Evolutionary conservation across 2,329 filamentous ascomycete species (phyloP), one percentile per base, ranked within the genome.

Genomic region (Gnomoniopsis sp.): DNA sequence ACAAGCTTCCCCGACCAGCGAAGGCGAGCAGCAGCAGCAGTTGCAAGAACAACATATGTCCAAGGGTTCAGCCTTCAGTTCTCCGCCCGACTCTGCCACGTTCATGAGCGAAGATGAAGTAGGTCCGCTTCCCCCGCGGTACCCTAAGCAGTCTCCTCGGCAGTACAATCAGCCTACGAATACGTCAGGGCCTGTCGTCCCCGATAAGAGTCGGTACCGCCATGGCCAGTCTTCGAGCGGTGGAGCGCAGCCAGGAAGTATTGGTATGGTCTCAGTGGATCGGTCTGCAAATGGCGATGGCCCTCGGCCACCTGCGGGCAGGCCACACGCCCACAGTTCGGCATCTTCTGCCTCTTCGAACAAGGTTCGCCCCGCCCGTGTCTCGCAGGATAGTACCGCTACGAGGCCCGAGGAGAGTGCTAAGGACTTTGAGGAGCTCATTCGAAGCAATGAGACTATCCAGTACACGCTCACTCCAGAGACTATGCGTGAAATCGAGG

Each of bases 381-480:
- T 77, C 3, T 87, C 85, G 0, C 84, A 88, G 63, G 85, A 88
- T 17, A 81, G 77, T 64, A 72, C 72, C 23, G 68, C 69, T 19
- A 78, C 68, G 58, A 77, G 75, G 6, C 74, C 77, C 7, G 83
- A 84, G 49, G 83, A 87, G 59, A 83, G 88, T 51, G 82, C 84
- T 11, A 84, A 82, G 49, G 86, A 89, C 65, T 88, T 95, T 67
- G 90, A 95, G 68, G 83, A 92, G 65, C 78, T 93, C 53, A 93
- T 95, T 62, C 85, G 90, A 58, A 92, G 90, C 70, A 88, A 91
- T 65, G 85, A 92, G 69, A 93, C 90, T 1, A 87, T 93, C 47
- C 90, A 90, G 66, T 93, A 89, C 70, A 93, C 90, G 1, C 78
- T 93, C 30, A 95, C 90, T 0, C 90, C 90, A 0, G 86, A 89